phyloP scores from a whole-genome alignment of 257 asterid genomes.

The Cordia subcordata region DNA sequence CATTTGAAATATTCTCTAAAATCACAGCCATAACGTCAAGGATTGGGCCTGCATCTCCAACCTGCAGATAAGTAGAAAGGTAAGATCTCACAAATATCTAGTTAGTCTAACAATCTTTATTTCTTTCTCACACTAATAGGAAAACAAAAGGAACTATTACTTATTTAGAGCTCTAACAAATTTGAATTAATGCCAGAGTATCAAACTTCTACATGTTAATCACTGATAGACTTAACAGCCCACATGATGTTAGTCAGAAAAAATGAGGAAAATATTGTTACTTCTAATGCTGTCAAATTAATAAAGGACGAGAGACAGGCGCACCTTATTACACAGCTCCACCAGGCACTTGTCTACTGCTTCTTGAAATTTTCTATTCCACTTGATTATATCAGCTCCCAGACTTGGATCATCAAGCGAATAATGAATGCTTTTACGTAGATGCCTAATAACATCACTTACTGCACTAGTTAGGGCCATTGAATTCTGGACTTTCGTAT shows the following conservation, averaged over 20 bases:
- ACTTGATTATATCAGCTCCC: constrained; percentile 63
- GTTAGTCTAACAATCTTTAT: neutral
- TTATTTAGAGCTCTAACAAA: neutral
- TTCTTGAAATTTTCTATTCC: constrained; percentile 71
- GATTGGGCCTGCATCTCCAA: constrained; percentile 89
- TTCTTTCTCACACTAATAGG: neutral
- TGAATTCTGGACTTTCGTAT: constrained; percentile 64
- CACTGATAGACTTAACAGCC: neutral
- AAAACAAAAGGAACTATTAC: neutral
- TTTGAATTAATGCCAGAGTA: neutral
- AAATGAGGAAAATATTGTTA: too few species aligned
- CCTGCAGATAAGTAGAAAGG: constrained; percentile 42
- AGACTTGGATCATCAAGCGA: constrained; percentile 70
- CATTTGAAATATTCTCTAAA: constrained; percentile 83
- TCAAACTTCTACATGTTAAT: neutral
- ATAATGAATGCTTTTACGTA: constrained; percentile 84
- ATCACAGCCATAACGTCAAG: constrained; percentile 86
- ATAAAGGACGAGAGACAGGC: neutral
- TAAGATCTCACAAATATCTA: constrained; percentile 4
- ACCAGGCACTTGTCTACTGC: constrained; percentile 85
- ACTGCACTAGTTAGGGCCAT: constrained; percentile 82
- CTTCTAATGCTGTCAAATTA: neutral
- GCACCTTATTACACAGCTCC: constrained; percentile 73
- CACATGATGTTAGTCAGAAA: too few species aligned
- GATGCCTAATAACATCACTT: constrained; percentile 88